Evolutionary conservation across 1,284 basidiomycete species (phyloP), one percentile per base, ranked within the genome.

Genomic region (Sphaerobolus stellatus): DNA sequence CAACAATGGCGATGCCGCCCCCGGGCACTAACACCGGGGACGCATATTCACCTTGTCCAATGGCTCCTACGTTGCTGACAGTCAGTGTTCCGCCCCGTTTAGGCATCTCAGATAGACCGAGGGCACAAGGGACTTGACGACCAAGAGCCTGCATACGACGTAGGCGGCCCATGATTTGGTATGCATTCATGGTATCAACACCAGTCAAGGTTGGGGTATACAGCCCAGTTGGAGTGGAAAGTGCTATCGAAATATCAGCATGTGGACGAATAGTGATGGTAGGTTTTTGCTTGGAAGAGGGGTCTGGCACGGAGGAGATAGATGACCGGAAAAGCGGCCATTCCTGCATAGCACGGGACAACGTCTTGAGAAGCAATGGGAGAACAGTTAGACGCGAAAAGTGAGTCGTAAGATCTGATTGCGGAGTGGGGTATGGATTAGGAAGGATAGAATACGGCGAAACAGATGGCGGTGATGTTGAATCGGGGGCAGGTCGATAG

Each of bases 1-100:
- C 94, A 1, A 92, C 92, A 59, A 97, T 97, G 2, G 92, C 93
- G 0, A 97, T 80, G 0, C 94, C 92, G 0, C 92, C 92, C 0
- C 92, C 93, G 0, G 90, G 90, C 0, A 96, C 88, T 0, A 97
- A 75, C 34, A 96, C 83, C 0, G 93, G 93, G 43, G 79, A 76
- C 4, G 91, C 90, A 54, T 75, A 80, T 45, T 86, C 83, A 0
- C 88, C 87, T 25, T 78, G 77, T 1, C 92, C 93, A 14, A 94
- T 76, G 0, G 86, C 84, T 8, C 93, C 93, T 4, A 96, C 80
- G 60, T 95, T 95, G 34, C 86, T 89, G n/a, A 98, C 82, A 2
- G 89, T 94, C 34, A 97, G 68, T 20, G 92, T 94, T 1, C 88
- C 90, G 0, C 88, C 83, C 8, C 80, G 75, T 55, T 77, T 78